Evolutionary conservation across 495 filamentous ascomycete species (phyloP), one percentile per base, ranked within the genome.

Genomic region (Neurospora sp.): DNA sequence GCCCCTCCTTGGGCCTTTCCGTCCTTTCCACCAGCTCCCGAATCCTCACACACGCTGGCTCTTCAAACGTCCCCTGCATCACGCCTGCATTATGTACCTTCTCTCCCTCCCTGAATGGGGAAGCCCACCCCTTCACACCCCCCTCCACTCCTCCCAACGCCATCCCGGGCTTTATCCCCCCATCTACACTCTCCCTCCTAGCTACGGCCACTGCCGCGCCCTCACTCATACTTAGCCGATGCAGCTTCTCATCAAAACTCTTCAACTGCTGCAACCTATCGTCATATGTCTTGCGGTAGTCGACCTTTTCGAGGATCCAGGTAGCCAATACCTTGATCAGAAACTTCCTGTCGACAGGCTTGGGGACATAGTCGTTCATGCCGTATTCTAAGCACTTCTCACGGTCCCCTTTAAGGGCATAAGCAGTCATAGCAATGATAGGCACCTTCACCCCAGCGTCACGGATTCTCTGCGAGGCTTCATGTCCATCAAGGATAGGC

Each of bases 341-440:
- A 8, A 75, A 71, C 48, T 82, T 78, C 69, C 79, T 84, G 72
- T 89, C 83, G 5, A 91, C 81, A 0, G 89, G 89, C 73, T 91
- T 91, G 14, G 86, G 80, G 39, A 91, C 81, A 74, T 89, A 90
- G 70, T 87, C 88, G 74, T 87, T 84, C 88, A 91, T 90, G 5
- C 89, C 89, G 41, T 85, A 83, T 22, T 87, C 84, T 10, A 90
- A 75, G 74, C 88, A 90, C 8, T 75, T 81, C 69, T 89, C 87
- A 37, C 81, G 83, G 74, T 90, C 89, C 0, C 88, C 89, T 71
- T 88, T 87, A 14, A 90, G 79, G 0, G 89, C 89, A 74, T 90
- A 89, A 0, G 88, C 89, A 0, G 89, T 90, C 80, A 91, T 84
- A 69, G 89, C 89, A 40, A 90, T 83, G 44, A 91, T 90, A 20